phyloP scores from a whole-genome alignment of 106 monocot species.

The Acorus gramineus region DNA sequence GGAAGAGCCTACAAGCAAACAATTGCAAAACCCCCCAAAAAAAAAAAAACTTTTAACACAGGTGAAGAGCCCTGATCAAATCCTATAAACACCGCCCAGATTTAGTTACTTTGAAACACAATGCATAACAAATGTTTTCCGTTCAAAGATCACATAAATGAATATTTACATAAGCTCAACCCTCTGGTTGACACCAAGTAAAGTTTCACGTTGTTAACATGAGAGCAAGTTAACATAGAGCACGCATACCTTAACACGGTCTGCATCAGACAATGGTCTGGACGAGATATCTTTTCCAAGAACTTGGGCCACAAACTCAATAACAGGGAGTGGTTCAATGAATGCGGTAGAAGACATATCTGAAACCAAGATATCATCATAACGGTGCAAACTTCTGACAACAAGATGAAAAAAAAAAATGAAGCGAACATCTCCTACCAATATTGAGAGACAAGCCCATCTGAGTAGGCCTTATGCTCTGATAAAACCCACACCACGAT shows the following conservation, averaged over 20 bases:
- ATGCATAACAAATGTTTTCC: too few relatives aligned
- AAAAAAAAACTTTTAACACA: too few relatives aligned
- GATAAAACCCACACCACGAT: conserved; percentile 91
- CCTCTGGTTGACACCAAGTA: too few relatives aligned
- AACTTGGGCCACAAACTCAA: conserved; percentile 79
- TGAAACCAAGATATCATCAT: conserved; percentile 1
- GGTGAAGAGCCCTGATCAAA: too few relatives aligned
- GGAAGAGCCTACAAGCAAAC: too few relatives aligned
- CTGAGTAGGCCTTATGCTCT: conserved; percentile 88
- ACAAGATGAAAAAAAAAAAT: not conserved
- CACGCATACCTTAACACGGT: conserved; percentile 64
- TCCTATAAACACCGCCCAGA: too few relatives aligned
- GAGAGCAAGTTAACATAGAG: too few relatives aligned
- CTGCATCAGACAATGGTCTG: conserved; percentile 76
- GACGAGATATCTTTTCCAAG: conserved; percentile 59
- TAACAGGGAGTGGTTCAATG: conserved; percentile 88
- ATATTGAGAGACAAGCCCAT: conserved; percentile 94
- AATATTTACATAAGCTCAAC: too few relatives aligned
- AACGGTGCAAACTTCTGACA: not conserved
- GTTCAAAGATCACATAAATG: too few relatives aligned
- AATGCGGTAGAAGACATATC: conserved; percentile 92
- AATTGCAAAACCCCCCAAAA: too few relatives aligned
- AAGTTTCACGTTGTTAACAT: too few relatives aligned
- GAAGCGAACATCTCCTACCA: conserved; percentile 24
- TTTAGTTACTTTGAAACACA: too few relatives aligned